phyloP scores from a whole-genome alignment of 805 yeast species.

The Saccharomycopsis fermentans region DNA sequence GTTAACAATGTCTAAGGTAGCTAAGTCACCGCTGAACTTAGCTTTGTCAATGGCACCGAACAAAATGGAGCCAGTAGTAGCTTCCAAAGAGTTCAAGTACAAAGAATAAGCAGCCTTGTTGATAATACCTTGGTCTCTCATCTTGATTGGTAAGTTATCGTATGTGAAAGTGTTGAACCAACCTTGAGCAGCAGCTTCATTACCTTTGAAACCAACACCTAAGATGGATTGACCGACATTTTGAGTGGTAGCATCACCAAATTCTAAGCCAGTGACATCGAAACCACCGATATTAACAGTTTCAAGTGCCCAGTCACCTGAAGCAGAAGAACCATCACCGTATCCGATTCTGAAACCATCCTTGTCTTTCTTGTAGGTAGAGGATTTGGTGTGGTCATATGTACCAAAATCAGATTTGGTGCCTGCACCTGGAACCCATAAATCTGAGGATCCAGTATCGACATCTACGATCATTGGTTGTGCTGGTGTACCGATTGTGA shows the following conservation, averaged over 20 bases:
- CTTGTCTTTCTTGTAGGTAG: conserved; percentile 25
- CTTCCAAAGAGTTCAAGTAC: conserved; percentile 29
- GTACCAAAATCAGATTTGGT: conserved; percentile 25
- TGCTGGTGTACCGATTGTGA: conserved; percentile 38
- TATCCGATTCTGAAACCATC: conserved; percentile 33
- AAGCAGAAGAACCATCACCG: conserved; percentile 41
- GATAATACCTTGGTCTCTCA: conserved; percentile 33
- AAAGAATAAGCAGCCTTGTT: conserved; percentile 35
- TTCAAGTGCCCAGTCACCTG: conserved; percentile 33
- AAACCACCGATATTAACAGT: conserved; percentile 18
- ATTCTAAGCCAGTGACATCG: conserved; percentile 6
- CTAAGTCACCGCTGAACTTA: conserved; percentile 35
- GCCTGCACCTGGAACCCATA: conserved; percentile 33
- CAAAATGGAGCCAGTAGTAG: conserved; percentile 29
- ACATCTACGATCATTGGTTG: conserved; percentile 33
- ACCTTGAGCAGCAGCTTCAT: conserved; percentile 35
- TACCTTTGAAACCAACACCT: conserved; percentile 14
- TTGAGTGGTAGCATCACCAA: conserved; percentile 14
- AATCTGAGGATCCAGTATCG: conserved; percentile 42
- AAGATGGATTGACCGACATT: conserved; percentile 13
- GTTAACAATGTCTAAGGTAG: conserved; percentile 30
- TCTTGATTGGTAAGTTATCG: conserved; percentile 23
- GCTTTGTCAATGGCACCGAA: conserved; percentile 48
- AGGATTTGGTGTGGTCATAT: conserved; percentile 26
- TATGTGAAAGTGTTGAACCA: conserved; percentile 13